phyloP scores from a whole-genome alignment of 2,329 filamentous ascomycete species.

The Coniochaeta sp. region DNA sequence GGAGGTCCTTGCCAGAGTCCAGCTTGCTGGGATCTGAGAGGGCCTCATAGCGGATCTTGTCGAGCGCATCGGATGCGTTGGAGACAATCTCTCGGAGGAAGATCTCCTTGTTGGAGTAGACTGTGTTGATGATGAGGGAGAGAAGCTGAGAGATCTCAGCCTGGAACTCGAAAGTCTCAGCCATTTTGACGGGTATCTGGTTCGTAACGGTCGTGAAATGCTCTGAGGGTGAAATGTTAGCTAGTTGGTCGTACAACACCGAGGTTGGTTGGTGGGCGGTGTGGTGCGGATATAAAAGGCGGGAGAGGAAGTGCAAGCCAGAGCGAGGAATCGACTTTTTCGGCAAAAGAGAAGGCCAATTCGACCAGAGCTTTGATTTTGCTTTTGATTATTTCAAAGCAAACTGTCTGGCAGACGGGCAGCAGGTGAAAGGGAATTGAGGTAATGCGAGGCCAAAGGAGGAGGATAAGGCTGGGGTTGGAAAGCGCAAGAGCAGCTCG shows the following conservation, averaged over 20 bases:
- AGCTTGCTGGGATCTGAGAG: constrained; percentile 96
- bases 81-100: constrained; percentile 98
- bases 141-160: constrained; percentile 99
- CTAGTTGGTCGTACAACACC: neutral
- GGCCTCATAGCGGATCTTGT: constrained; percentile 99
- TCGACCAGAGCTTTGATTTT: neutral
- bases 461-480: neutral
- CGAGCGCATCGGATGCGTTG: constrained; percentile 96
- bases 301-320: neutral
- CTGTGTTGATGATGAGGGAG: constrained; percentile 99
- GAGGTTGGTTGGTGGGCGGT: constrained; percentile 1
- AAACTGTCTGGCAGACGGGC: neutral
- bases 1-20: constrained; percentile 93
- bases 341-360: neutral
- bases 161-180: constrained; percentile 99
- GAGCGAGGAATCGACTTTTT: neutral
- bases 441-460: neutral
- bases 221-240: neutral
- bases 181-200: constrained; percentile 57
- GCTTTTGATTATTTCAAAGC: neutral
- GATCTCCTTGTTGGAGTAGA: constrained; percentile 99
- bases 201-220: constrained; percentile 9
- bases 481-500: neutral
- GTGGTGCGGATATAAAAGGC: neutral
- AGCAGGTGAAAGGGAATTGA: neutral